Evolutionary conservation across 2,329 filamentous ascomycete genomes (phyloP), one percentile per base, ranked within the genome.

Genomic region (Paecilomyces dactylethromorphus): DNA sequence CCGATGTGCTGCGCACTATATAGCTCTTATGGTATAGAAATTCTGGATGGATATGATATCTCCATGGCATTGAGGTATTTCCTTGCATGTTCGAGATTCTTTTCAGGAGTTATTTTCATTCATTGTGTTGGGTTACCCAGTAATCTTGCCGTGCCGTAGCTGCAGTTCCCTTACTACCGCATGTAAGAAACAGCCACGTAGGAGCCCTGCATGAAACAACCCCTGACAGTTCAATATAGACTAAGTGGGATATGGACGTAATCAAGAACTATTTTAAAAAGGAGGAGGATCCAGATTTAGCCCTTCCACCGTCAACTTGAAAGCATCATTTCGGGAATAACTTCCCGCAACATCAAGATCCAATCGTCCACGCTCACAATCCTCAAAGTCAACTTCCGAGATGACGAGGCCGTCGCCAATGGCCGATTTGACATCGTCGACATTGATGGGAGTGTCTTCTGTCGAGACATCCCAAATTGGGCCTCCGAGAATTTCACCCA

Each of bases 321-420:
- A 87, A 15, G 82, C 78, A 69, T 87, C 87, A 62, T 82, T 89
- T 71, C 91, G 82, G 2, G 91, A 92, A 73, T 96, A 96, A 69
- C 88, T 92, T 0, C 92, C 92, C 1, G 86, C 91, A 39, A 90
- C 86, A 77, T 96, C 92, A 53, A 96, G 72, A 71, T 96, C 92
- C 63, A 96, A 72, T 56, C 91, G 79, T 0, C 92, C 92, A 10
- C 90, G 81, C 64, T 92, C 84, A 66, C 92, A 96, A 64, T 96
- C 91, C 54, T 95, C 89, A 67, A 97, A 88, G 68, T 97, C 91
- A 3, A 92, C 87, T 63, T 94, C 90, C 0, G 84, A 81, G 33
- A 84, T 83, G 56, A 92, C 76, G 31, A 96, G 72, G 0, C 85
- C 83, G 3, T 64, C 65, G 3, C 60, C 64, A 2, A 59, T 57